A percentile compares a stretch with the other conserved stretches of the same genome.
Conservation (phyloP, 164 flowering plant genomes). For the Amborella trichopoda region DNA sequence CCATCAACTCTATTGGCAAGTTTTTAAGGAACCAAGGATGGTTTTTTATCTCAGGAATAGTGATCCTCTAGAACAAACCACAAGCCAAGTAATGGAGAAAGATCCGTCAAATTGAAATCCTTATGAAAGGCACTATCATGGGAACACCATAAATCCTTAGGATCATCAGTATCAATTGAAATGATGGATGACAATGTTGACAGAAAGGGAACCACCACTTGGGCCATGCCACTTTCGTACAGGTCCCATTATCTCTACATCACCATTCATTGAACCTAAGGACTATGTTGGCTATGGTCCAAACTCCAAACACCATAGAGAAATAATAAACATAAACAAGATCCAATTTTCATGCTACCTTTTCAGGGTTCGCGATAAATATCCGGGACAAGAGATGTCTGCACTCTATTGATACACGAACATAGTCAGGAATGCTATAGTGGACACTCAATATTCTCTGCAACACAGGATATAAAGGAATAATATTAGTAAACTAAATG, state of each 20-base stretch:
- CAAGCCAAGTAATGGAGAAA: neutral
- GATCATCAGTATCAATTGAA: no score
- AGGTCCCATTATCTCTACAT: no score
- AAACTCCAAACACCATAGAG: no score
- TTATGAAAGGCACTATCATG: no score
- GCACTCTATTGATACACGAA: constrained; percentile 61
- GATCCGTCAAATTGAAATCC: no score
- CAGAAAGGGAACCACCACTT: no score
- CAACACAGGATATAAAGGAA: constrained; percentile 4
- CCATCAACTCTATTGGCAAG: constrained; percentile 53
- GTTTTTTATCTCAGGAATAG: constrained; percentile 50
- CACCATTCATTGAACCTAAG: no score
- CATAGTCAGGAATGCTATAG: constrained; percentile 65
- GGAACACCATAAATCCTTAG: no score
- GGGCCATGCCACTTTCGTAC: no score
- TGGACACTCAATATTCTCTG: constrained; percentile 76
- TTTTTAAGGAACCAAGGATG: constrained; percentile 79
- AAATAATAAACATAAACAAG: no score
- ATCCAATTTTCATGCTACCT: constrained; percentile 29
- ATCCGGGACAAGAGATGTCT: constrained; percentile 58
- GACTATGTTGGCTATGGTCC: no score
- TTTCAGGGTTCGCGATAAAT: constrained; percentile 65
- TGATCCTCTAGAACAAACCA: constrained; percentile 45
- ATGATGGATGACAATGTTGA: no score
- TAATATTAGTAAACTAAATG: neutral